Base-by-base conservation (phyloP, 2,329 filamentous ascomycete genomes). In the Fusarium sambucinum region DNA sequence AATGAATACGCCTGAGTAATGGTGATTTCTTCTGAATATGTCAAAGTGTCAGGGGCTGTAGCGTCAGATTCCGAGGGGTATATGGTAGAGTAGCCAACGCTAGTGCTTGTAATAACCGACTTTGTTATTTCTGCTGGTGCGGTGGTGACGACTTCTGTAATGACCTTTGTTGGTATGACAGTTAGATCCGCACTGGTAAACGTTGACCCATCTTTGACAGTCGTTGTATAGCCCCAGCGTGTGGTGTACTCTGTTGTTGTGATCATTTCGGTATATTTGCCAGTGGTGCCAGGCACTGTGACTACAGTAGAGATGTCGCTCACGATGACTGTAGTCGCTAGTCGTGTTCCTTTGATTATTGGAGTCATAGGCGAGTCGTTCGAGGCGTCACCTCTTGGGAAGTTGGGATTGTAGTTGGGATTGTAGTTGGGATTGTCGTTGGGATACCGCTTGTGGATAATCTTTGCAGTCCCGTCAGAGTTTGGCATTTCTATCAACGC, bases 401-500 rank as follows among this genome's bases (percentile, higher is more conserved):
- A 46, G 14, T 48, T 51, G 6, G 37, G n/a, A n/a, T n/a, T n/a
- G n/a, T n/a, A n/a, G n/a, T n/a, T n/a, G n/a, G n/a, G 38, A 21
- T 52, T 48, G 13, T 37, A 46, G 14, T 48, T 50, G 5, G 37
- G 38, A n/a, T 52, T 48, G 13, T 33, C 44, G 16, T 40, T 27
- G 4, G 33, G 38, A n/a, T 11, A 42, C 25, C 70, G 69, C n/a
- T 63, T 71, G 44, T 59, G 25, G 5, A 63, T 46, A n/a, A 74
- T 65, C 21, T 61, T 68, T 14, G 68, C 70, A 13, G 68, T 70
- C 4, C 33, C 66, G 16, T 74, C 71, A 5, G 73, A 74, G 38
- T 73, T 38, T 11, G 71, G 72, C 72, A 74, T 74, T 23, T 59
- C 48, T 25, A 66, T 45, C 41, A 64, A 61, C 8, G 72, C 73